These are phyloP conservation scores for Phyllosticta paracitricarpa DNA, from an alignment of 2,329 filamentous ascomycete genomes.

Conservation along the genomic window DNA sequence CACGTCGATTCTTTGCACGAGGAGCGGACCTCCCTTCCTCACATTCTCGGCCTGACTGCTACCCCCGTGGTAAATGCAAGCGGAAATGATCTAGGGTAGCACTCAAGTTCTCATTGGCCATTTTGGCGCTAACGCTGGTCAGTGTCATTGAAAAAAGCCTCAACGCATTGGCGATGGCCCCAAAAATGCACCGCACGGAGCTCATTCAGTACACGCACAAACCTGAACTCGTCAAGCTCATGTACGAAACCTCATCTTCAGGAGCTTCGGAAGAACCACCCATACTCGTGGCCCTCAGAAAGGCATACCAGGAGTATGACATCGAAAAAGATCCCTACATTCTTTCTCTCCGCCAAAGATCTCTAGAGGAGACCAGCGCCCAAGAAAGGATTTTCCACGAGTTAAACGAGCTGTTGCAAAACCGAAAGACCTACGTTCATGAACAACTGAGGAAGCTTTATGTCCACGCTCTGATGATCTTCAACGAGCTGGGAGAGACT, in stretches of 20 bases:
- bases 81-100: slow-evolving; percentile 43
- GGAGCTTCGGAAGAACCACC: slow-evolving; percentile 1
- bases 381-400: slow-evolving; percentile 9
- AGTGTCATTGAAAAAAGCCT: slow-evolving; percentile 58
- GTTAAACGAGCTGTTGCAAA: slow-evolving; percentile 3
- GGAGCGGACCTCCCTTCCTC: slow-evolving; percentile 40
- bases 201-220: slow-evolving; percentile 57
- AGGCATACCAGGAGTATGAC: slow-evolving; percentile 20
- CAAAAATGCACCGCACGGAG: slow-evolving; percentile 58
- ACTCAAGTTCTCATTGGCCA: neutral
- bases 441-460: slow-evolving; percentile 28
- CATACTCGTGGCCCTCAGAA: slow-evolving; percentile 15
- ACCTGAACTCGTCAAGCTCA: slow-evolving; percentile 44
- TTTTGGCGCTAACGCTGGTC: slow-evolving; percentile 13
- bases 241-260: neutral
- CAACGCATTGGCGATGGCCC: slow-evolving; percentile 58
- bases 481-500: slow-evolving; percentile 28
- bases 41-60: slow-evolving; percentile 69
- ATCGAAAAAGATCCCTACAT: slow-evolving; percentile 32
- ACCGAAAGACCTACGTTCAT: slow-evolving; percentile 29
- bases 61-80: slow-evolving; percentile 61
- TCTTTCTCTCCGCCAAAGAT: slow-evolving; percentile 20
- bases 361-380: slow-evolving; percentile 16
- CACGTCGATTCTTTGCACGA: slow-evolving; percentile 34
- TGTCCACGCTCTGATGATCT: slow-evolving; percentile 23